Evolutionary conservation across 2,329 filamentous ascomycete genomes (phyloP).

Genomic region (Clonostachys rosea): DNA sequence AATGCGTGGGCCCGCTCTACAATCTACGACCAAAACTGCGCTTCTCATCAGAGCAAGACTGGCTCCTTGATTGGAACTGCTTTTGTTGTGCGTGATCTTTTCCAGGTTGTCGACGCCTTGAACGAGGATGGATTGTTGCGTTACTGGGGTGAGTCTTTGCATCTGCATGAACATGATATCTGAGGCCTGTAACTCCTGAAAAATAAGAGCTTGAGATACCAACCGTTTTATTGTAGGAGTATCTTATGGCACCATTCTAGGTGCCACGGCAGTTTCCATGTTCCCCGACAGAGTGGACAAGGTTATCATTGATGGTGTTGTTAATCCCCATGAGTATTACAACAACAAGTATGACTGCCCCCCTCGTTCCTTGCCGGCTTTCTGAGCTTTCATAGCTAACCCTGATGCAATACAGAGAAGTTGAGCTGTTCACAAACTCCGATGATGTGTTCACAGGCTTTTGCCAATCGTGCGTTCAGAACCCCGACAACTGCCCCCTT

Average conservation of each 20-base stretch:
- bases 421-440: slow-evolving; percentile 13
- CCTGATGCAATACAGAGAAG: slow-evolving; percentile 5
- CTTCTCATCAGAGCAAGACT: slow-evolving; percentile 13
- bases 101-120: slow-evolving; percentile 35
- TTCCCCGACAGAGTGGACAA: slow-evolving; percentile 32
- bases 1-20: slow-evolving; percentile 12
- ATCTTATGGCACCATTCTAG: slow-evolving; percentile 33
- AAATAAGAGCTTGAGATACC: too few relatives aligned
- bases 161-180: neutral
- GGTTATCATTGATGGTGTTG: slow-evolving; percentile 28
- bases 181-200: neutral
- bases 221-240: slow-evolving; percentile 16
- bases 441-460: slow-evolving; percentile 20
- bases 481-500: slow-evolving; percentile 16
- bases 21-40: slow-evolving; percentile 12
- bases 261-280: slow-evolving; percentile 30
- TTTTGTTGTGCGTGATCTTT: slow-evolving; percentile 36
- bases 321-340: slow-evolving; percentile 24
- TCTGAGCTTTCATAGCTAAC: too few relatives aligned
- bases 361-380: too few relatives aligned
- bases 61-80: slow-evolving; percentile 32
- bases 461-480: slow-evolving; percentile 15
- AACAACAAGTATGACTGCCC: neutral
- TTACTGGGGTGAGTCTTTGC: slow-evolving; percentile 20
- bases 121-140: slow-evolving; percentile 27